A percentile compares a stretch with the other conserved stretches of the same genome.
phyloP scores from a whole-genome alignment of 768 basidiomycete species.

The Termitomyces sp. region DNA sequence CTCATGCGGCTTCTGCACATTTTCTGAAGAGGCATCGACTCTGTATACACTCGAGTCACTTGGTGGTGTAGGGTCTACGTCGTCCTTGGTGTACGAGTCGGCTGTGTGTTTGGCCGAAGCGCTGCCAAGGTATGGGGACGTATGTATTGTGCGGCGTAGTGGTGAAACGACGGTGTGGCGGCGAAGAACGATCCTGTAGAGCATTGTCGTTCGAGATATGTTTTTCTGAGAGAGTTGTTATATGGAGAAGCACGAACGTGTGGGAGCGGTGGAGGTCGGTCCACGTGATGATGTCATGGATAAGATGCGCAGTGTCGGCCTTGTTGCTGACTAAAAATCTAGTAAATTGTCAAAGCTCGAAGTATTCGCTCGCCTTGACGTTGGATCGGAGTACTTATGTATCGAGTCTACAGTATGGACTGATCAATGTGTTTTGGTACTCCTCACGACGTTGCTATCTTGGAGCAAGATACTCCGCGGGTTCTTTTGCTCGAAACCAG shows the following conservation, averaged over 20 bases:
- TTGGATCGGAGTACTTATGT: too few relatives aligned
- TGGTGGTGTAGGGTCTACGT: conserved; percentile 40
- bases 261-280: not conserved
- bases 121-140: not conserved
- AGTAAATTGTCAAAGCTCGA: too few relatives aligned
- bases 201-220: conserved; percentile 7
- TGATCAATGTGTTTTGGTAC: too few relatives aligned
- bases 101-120: conserved; percentile 20
- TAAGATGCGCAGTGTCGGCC: too few relatives aligned
- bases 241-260: not conserved
- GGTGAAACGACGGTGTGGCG: conserved; percentile 3
- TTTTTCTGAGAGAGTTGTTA: not conserved
- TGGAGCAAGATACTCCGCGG: too few relatives aligned
- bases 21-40: conserved; percentile 40
- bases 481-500: too few relatives aligned
- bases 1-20: conserved; percentile 44
- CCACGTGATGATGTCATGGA: conserved; percentile 20
- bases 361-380: too few relatives aligned
- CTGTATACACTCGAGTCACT: conserved; percentile 35
- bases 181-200: conserved; percentile 4
- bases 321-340: too few relatives aligned
- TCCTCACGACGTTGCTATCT: too few relatives aligned
- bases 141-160: conserved; percentile 3
- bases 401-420: too few relatives aligned
- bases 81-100: conserved; percentile 46